Evolutionary conservation across 805 yeast species (phyloP).

Genomic region (Wickerhamomyces tratensis): DNA sequence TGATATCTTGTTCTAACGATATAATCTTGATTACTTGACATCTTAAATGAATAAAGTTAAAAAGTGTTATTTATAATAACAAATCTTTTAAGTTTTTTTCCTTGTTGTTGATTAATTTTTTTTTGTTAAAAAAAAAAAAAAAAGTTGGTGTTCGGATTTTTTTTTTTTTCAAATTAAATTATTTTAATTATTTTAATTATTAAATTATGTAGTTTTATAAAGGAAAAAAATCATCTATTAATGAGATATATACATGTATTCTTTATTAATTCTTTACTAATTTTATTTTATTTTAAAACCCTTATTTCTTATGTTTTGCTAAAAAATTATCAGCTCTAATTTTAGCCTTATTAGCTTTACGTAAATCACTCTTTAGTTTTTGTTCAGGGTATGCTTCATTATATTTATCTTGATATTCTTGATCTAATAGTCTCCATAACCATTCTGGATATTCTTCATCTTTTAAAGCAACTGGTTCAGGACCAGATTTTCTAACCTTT

Average conservation of each 20-base stretch:
- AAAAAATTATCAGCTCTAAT: constrained; percentile 78
- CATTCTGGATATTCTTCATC: constrained; percentile 90
- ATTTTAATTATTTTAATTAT: too few species aligned
- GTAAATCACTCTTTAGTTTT: constrained; percentile 60
- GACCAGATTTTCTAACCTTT: constrained; percentile 69
- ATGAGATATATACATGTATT: too few species aligned
- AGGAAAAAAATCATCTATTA: too few species aligned
- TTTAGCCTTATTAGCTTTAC: constrained; percentile 54
- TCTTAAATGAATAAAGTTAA: constrained; percentile 8
- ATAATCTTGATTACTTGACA: constrained; percentile 57
- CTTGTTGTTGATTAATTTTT: too few species aligned
- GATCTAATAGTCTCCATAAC: constrained; percentile 83
- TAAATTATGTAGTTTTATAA: too few species aligned
- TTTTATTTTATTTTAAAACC: too few species aligned
- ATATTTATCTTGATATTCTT: constrained; percentile 44
- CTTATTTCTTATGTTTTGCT: constrained; percentile 1
- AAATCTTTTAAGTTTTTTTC: too few species aligned
- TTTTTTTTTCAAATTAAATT: too few species aligned
- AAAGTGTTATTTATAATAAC: too few species aligned
- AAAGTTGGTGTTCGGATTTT: too few species aligned
- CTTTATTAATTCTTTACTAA: too few species aligned
- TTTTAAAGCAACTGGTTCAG: constrained; percentile 79
- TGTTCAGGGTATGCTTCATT: constrained; percentile 52
- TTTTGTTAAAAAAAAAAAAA: too few species aligned
- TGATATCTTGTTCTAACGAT: constrained; percentile 76